Evolutionary conservation across 2,329 filamentous ascomycete genomes (phyloP), one percentile per base, ranked within the genome.

Genomic region (Hymenoscyphus scutula): DNA sequence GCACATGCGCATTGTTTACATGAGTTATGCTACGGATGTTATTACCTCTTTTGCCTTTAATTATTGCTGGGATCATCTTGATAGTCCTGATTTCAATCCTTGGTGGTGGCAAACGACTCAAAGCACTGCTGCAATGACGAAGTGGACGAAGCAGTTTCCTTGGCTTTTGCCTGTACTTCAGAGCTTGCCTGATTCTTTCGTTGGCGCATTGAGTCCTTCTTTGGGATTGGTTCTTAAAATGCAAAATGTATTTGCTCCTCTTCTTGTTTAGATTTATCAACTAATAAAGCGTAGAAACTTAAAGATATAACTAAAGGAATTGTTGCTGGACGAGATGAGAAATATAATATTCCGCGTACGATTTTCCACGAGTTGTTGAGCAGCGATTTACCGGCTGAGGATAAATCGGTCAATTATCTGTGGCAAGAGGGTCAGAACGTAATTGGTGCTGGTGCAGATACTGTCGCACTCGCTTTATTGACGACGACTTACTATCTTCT

Each of bases 41-140:
- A 69, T 75, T 37, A 73, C 69, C 19, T 62, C 70, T 32, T 74
- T 73, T 65, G 67, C 67, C 23, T 69, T 74, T 19, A 74, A 67
- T 37, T 53, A 64, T 10, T 65, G 57, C 41, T 65, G 66, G 64
- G 64, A 70, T 53, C 60, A 64, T 57, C 61, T 71, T 8, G 67
- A 71, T 27, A 62, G 54, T 38, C 59, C 61, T 15, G 65, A 71
- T 38, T 71, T 71, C 53, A 63, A 62, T 6, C 66, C 66, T 5
- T 37, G 60, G 30, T 70, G 67, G 64, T 58, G 61, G 30, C 56
- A 68, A 29, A 67, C 67, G 0, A 64, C 68, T 19, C 62, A 67
- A 54, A 58, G 41, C n/a, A 61, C 58, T 6, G 63, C 56, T 15
- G 60, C 56, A 13, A 48, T 60, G 34, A 64, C 64, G 17, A 59